Evolutionary conservation across 495 filamentous ascomycete species (phyloP), one percentile per base, ranked within the genome.

Genomic region (Annulohypoxylon maeteangense): DNA sequence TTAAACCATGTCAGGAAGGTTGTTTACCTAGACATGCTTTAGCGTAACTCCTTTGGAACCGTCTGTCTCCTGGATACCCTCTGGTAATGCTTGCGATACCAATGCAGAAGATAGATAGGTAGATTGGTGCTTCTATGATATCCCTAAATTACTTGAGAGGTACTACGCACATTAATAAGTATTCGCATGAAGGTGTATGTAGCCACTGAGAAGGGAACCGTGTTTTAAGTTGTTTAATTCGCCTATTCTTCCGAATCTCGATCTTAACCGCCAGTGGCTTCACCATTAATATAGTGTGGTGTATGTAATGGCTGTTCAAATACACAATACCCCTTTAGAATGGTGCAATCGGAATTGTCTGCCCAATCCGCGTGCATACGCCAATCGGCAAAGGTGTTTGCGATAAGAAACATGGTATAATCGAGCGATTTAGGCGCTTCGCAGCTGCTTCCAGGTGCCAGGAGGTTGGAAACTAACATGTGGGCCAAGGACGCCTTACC

Each of bases 311-410:
- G 11, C 10, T 7, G 34, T 20, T 25, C 18, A 6, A 62, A 67
- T 48, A 40, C 51, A 67, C 45, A 62, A 67, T 63, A 67, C 34
- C 3, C 32, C n/a, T 53, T 25, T n/a, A 29, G 25, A 34, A 71
- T 71, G 68, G 51, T 71, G 68, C 32, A 67, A 71, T 71, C 62
- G 10, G 22, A 53, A 20, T 22, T 36, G 42, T 31, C 34, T 32
- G 16, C 32, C 54, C 27, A 54, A 22, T 20, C 29, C 6, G 32
- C 50, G 14, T 34, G 29, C 50, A 54, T 32, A 16, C 4, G 48
- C 25, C n/a, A 29, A 34, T 54, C 27, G 18, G 29, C 29, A 32
- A 34, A 29, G 14, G 29, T 29, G 50, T 32, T 4, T 0, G 18
- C 27, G 50, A 53, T 16, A 31, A 18, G 50, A 16, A 34, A 32